Base-by-base conservation (phyloP, 192 early-diverging fungal species). In the Podochytrium sp. region DNA sequence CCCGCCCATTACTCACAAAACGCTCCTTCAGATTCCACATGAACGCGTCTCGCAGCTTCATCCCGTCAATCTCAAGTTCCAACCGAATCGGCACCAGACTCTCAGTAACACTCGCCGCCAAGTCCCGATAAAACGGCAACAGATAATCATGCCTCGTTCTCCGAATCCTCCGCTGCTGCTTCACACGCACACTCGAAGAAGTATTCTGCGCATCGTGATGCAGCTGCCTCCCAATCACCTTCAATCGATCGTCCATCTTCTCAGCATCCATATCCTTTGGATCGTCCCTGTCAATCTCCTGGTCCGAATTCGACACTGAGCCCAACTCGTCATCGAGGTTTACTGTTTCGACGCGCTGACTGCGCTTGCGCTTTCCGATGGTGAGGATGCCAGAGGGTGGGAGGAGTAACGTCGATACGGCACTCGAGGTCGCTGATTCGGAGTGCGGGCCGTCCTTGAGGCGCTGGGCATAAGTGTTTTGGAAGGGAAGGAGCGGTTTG, bases 11-110 rank as follows among this genome's bases (percentile, higher is more conserved):
- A 50, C 62, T 50, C 12, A 59, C 57, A 30, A 56, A 63, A 16
- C 69, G 18, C 89, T 85, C 86, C 65, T 87, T 86, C 16, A 87
- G 39, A 64, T 87, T 87, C 86, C 86, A 87, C 33, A 86, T 86
- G 67, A 87, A 87, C 29, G 61, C 52, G 60, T 87, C 86, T 6
- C 66, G 62, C 27, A 87, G 43, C 71, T 86, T 83, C 29, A 80
- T 75, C 6, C 86, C 86, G 42, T 87, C 84, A 3, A 87, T 47
- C 42, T 87, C 86, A 30, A 87, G 47, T 38, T 87, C 84, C 42
- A 87, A 60, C 62, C 77, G 63, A 35, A 87, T 83, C 12, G 86
- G 84, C 7, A 87, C 80, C 18, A 87, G 76, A 30, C 61, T 51
- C 20, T 80, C 81, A 1, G 78, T 25, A 5, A 68, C 34, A 4